Base-by-base conservation (phyloP, 768 basidiomycete genomes). In the Saitozyma podzolica region DNA sequence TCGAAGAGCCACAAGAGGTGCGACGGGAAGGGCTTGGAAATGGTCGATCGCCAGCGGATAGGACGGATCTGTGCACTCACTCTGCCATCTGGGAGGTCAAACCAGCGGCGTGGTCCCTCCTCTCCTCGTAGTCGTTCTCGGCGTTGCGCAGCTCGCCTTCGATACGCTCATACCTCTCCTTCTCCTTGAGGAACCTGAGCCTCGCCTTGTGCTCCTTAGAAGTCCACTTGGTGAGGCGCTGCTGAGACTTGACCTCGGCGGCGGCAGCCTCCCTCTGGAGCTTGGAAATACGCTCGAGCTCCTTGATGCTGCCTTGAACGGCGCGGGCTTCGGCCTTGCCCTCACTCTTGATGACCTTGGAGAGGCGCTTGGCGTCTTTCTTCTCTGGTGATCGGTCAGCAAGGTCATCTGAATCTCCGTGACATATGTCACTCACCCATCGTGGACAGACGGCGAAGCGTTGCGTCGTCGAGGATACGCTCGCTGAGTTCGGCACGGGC, bases 261-360 rank as follows among this genome's bases (percentile, higher is more conserved):
- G 79, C 50, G 10, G 74, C 75, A 16, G 88, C 86, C 3, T 80
- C 80, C 73, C 85, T 86, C 70, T 91, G 90, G n/a, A 88, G 77
- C 75, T 82, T 83, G 74, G 89, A 88, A n/a, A 91, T 77, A 39
- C 85, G 81, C 3, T 84, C 83, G 19, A 91, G 85, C 64, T 88
- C 87, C 58, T 82, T 83, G 67, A 91, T 83, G 4, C 87, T 85
- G 6, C 84, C 80, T 19, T 81, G 78, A 19, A 92, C 78, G 0
- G 88, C 83, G 63, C 84, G 81, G 73, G 86, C 86, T 78, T 91
- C 89, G 0, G 84, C 82, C 71, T 86, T 86, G 0, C 83, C 87
- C 77, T 90, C 90, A 1, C 82, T 78, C 77, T 84, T 86, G 69
- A 91, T 85, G 42, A 92, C 84, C 73, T 86, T 90, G 8, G 86